Percentiles rank a stretch among this genome's conserved stretches.
Conservation (phyloP, 2,329 filamentous ascomycete genomes). For the Berkeleyomyces rouxiae region DNA sequence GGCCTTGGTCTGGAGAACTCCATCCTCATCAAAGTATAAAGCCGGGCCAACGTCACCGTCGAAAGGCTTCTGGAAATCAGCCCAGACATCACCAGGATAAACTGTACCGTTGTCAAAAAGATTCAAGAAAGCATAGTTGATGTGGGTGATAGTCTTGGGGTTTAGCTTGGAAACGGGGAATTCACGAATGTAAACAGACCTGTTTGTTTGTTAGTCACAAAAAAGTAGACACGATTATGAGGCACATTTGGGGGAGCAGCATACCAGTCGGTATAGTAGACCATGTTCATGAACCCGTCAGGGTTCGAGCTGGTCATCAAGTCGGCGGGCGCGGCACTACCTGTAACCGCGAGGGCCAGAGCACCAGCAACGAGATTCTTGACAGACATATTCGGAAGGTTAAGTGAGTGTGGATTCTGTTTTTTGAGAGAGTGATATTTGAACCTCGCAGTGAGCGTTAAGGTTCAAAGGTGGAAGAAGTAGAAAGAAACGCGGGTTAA, state of each 20-base stretch:
- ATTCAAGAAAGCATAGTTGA: conserved; percentile 73
- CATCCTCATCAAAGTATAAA: conserved; percentile 34
- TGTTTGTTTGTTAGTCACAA: conserved; percentile 15
- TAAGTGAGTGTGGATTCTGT: neutral
- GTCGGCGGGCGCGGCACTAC: too few species aligned
- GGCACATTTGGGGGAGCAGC: conserved; percentile 6
- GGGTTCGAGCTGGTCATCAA: neutral
- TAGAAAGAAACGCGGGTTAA: neutral
- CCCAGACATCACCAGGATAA: conserved; percentile 50
- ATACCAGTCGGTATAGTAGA: conserved; percentile 14
- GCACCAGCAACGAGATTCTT: conserved; percentile 4
- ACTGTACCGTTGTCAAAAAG: conserved; percentile 55
- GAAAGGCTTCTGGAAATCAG: conserved; percentile 60
- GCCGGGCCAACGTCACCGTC: conserved; percentile 18
- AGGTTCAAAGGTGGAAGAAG: neutral
- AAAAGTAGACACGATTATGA: neutral
- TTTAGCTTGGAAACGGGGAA: conserved; percentile 58
- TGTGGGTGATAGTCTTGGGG: conserved; percentile 52
- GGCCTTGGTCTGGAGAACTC: conserved; percentile 47
- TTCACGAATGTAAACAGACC: conserved; percentile 60
- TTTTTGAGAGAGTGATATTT: neutral
- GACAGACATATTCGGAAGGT: neutral
- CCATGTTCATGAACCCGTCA: conserved; percentile 9
- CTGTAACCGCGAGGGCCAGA: conserved; percentile 2
- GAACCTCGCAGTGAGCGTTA: neutral